Base-by-base conservation (phyloP, 2,329 filamentous ascomycete genomes). In the Colletotrichum plurivorum region DNA sequence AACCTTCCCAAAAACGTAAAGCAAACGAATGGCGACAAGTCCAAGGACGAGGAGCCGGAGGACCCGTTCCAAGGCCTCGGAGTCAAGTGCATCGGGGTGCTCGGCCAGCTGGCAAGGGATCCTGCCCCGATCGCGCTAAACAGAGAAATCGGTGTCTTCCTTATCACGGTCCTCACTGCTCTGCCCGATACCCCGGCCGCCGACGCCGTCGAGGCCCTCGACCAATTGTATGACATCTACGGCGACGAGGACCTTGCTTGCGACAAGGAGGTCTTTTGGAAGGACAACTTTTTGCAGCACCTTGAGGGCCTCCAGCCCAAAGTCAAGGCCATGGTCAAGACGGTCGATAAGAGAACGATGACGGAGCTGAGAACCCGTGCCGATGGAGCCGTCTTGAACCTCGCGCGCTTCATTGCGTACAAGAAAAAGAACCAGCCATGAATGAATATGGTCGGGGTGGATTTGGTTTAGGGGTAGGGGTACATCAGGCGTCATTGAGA, bases 211-310 rank as follows among this genome's bases (percentile, higher is more conserved):
- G 90, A 92, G 79, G 88, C 89, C 16, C 79, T 92, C 51, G 89
- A 92, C 78, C 89, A 91, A 77, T 71, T 93, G 18, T 91, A 91
- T 72, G 90, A 92, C 73, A 84, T 93, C 8, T 93, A 92, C 78
- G 87, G 85, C 27, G 88, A 92, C 75, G 88, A 90, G 76, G 83
- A 82, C 13, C 84, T 82, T 62, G 80, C 84, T 12, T 90, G 86
- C 75, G 90, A 92, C 75, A 82, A 80, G 66, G 84, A 86, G 27
- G 89, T 92, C 2, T 93, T 92, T 78, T 91, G 90, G 87, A 84
- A 84, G 73, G 84, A 89, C 71, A 83, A 83, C 71, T 89, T 92
- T 74, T 77, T 90, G 63, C 83, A 84, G 72, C 88, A 89, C 70
- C 79, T 93, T 2, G 87, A 90, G 72, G 85, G 84, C 16, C 79